Evolutionary conservation across 371 early-diverging fungal species (phyloP).

Genomic region (Encephalitozoon romaleae): DNA sequence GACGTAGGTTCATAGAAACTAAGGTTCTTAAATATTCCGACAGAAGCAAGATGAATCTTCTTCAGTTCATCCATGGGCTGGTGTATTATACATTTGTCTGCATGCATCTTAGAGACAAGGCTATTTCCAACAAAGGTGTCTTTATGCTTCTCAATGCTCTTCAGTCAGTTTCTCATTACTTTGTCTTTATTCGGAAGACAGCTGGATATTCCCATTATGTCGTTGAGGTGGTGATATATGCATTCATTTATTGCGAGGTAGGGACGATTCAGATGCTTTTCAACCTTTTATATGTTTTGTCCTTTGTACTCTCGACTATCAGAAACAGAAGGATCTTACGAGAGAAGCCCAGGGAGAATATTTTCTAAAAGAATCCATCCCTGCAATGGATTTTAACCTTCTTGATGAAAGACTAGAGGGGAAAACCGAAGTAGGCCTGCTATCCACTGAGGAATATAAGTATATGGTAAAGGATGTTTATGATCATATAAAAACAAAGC

Average conservation of each 20-base stretch:
- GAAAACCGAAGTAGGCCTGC: not conserved
- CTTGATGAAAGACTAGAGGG: not conserved
- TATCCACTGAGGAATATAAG: constrained; percentile 9
- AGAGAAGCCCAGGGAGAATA: not conserved
- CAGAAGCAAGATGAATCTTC: constrained; percentile 17
- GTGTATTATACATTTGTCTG: constrained; percentile 16
- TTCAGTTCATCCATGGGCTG: constrained; percentile 32
- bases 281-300: constrained; percentile 9
- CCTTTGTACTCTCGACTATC: constrained; percentile 19
- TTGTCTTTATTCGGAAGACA: constrained; percentile 2
- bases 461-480: constrained; percentile 1
- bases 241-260: not conserved
- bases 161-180: constrained; percentile 15
- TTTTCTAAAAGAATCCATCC: not conserved
- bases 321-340: constrained; percentile 1
- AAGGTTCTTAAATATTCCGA: constrained; percentile 1
- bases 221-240: constrained; percentile 26
- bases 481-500: not conserved
- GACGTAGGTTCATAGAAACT: constrained; percentile 17
- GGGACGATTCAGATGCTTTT: constrained; percentile 6
- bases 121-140: not conserved
- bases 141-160: constrained; percentile 19
- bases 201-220: constrained; percentile 26
- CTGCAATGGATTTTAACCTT: not conserved
- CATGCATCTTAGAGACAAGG: not conserved